These are phyloP conservation scores for Mycosphaerella arachidis DNA, from an alignment of 2,329 filamentous ascomycete species.

Conservation along the genomic window DNA sequence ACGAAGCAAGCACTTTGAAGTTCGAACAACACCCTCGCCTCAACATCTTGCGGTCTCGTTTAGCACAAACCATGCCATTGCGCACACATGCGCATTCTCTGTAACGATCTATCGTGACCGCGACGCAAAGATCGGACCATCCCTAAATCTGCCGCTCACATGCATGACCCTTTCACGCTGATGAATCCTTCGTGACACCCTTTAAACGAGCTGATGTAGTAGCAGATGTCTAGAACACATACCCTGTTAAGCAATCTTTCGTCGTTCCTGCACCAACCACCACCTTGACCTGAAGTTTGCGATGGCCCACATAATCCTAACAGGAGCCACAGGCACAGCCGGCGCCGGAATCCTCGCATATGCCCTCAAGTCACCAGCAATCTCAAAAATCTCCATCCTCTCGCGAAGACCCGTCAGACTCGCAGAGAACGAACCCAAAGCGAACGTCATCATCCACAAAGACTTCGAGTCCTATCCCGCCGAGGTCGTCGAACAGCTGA, in stretches of 20 bases:
- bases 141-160: too few relatives aligned
- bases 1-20: not conserved
- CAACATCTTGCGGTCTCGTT: not conserved
- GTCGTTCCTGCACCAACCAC: too few relatives aligned
- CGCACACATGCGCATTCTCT: not conserved
- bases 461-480: slow-evolving; percentile 61
- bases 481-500: slow-evolving; percentile 49
- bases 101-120: too few relatives aligned
- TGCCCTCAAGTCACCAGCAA: slow-evolving; percentile 38
- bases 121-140: too few relatives aligned
- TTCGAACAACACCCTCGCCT: not conserved
- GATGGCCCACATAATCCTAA: slow-evolving; percentile 41
- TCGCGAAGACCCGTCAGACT: slow-evolving; percentile 61
- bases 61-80: not conserved
- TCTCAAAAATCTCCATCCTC: slow-evolving; percentile 65
- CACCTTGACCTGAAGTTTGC: not conserved
- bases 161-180: too few relatives aligned
- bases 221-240: too few relatives aligned
- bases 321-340: slow-evolving; percentile 42
- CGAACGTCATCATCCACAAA: slow-evolving; percentile 62
- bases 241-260: too few relatives aligned
- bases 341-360: slow-evolving; percentile 38
- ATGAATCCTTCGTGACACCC: too few relatives aligned
- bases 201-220: too few relatives aligned
- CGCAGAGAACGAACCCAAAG: slow-evolving; percentile 57